A percentile compares a stretch with the other conserved stretches of the same genome.
Evolutionary conservation across 805 yeast species (phyloP).

Genomic region (Priceomyces melissophilus): DNA sequence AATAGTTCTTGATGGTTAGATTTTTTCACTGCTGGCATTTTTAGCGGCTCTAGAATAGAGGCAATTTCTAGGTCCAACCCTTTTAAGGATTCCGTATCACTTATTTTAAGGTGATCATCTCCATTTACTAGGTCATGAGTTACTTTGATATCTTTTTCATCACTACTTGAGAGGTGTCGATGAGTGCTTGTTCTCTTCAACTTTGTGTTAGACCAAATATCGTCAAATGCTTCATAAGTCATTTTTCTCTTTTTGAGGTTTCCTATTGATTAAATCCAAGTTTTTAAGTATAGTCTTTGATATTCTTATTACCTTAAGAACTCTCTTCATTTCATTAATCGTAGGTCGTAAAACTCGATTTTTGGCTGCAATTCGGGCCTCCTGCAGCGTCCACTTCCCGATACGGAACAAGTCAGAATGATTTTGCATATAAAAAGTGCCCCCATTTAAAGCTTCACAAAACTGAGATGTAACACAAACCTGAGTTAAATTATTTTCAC

Average conservation of each 20-base stretch:
- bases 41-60: constrained; percentile 5
- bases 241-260: too few species aligned
- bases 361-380: not conserved
- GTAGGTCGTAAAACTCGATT: not conserved
- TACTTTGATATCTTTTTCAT: not conserved
- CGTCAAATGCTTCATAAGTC: too few species aligned
- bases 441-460: not conserved
- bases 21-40: constrained; percentile 8
- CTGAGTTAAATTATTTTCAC: constrained; percentile 2
- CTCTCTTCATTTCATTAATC: not conserved
- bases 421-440: too few species aligned
- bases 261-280: too few species aligned
- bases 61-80: constrained; percentile 8
- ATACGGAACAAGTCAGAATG: too few species aligned
- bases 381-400: not conserved
- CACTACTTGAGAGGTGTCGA: too few species aligned
- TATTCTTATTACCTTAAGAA: not conserved
- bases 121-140: not conserved
- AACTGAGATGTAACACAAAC: constrained; percentile 1
- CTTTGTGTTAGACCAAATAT: too few species aligned
- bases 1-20: constrained; percentile 6
- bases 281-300: too few species aligned
- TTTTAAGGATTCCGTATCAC: constrained; percentile 1
- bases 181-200: too few species aligned
- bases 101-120: not conserved